A percentile compares a stretch with the other conserved stretches of the same genome.
Conservation (phyloP, 768 basidiomycete genomes). For the Dentipellis fragilis region DNA sequence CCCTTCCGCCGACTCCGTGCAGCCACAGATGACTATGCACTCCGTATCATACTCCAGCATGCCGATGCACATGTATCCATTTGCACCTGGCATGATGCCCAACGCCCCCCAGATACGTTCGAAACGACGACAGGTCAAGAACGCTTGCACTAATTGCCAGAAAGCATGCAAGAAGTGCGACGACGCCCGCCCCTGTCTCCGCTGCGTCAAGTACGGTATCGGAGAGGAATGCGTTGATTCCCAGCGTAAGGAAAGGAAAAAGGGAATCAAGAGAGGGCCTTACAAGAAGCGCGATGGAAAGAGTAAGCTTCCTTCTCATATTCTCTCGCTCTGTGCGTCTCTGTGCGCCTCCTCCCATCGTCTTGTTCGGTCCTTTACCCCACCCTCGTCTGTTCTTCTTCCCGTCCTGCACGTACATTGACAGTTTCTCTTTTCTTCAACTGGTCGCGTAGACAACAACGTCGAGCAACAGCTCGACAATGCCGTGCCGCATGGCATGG, state of each 20-base stretch:
- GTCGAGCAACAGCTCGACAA: conserved; percentile 33
- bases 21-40: conserved; percentile 42
- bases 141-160: conserved; percentile 85
- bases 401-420: conserved; percentile 12
- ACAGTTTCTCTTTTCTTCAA: conserved; percentile 10
- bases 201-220: conserved; percentile 86
- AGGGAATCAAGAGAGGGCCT: conserved; percentile 77
- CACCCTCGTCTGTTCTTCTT: conserved; percentile 1
- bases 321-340: neutral
- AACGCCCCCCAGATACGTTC: conserved; percentile 45
- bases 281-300: conserved; percentile 96
- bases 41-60: conserved; percentile 40
- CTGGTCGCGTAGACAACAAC: conserved; percentile 47
- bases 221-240: conserved; percentile 85
- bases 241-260: conserved; percentile 85
- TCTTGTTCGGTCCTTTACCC: neutral
- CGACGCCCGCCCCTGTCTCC: conserved; percentile 84
- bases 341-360: neutral
- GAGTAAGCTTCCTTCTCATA: conserved; percentile 37
- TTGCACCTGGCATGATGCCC: conserved; percentile 38
- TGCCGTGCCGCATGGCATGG: conserved; percentile 21
- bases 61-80: conserved; percentile 65
- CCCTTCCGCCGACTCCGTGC: conserved; percentile 21
- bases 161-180: conserved; percentile 91
- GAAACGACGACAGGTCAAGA: conserved; percentile 85